Evolutionary conservation across 1,139 yeast genomes (phyloP).

Genomic region (Blastobotrys illinoisensis): DNA sequence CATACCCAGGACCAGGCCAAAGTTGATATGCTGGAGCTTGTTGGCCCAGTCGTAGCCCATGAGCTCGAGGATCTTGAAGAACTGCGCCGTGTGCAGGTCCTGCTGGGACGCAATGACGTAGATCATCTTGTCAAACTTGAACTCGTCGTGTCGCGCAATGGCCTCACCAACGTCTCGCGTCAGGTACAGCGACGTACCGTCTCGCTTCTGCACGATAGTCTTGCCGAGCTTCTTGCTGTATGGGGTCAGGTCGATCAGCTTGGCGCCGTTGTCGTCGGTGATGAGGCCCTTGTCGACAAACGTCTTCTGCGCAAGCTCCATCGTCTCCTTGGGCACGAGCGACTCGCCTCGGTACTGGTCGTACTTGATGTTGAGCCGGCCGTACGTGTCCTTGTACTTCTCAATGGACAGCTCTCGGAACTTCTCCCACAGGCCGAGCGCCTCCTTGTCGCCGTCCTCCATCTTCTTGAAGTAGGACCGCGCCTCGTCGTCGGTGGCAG

Average conservation of each 20-base stretch:
- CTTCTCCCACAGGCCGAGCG: slow-evolving; percentile 74
- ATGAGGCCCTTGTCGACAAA: slow-evolving; percentile 68
- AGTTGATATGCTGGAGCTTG: slow-evolving; percentile 74
- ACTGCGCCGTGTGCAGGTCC: slow-evolving; percentile 90
- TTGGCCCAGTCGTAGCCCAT: slow-evolving; percentile 90
- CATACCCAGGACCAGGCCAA: slow-evolving; percentile 99
- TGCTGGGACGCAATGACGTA: slow-evolving; percentile 96
- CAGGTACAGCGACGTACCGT: slow-evolving; percentile 90
- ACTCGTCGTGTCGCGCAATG: slow-evolving; percentile 75
- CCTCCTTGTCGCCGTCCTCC: slow-evolving; percentile 90
- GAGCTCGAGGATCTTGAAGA: slow-evolving; percentile 89
- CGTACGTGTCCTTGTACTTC: slow-evolving; percentile 81
- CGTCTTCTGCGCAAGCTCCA: slow-evolving; percentile 59
- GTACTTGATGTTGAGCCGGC: slow-evolving; percentile 81
- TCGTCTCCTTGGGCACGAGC: slow-evolving; percentile 71
- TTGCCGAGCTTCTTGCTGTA: slow-evolving; percentile 92
- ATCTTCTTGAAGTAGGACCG: slow-evolving; percentile 81
- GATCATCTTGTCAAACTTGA: slow-evolving; percentile 90
- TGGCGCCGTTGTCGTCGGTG: slow-evolving; percentile 88
- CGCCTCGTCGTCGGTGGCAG: slow-evolving; percentile 71
- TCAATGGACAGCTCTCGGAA: slow-evolving; percentile 88
- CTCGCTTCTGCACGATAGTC: slow-evolving; percentile 88
- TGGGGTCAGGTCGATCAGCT: slow-evolving; percentile 76
- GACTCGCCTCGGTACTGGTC: slow-evolving; percentile 95
- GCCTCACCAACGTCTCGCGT: slow-evolving; percentile 99